Evolutionary conservation across 1,139 yeast species (phyloP).

Genomic region (Debaryomyces psychrophilus): DNA sequence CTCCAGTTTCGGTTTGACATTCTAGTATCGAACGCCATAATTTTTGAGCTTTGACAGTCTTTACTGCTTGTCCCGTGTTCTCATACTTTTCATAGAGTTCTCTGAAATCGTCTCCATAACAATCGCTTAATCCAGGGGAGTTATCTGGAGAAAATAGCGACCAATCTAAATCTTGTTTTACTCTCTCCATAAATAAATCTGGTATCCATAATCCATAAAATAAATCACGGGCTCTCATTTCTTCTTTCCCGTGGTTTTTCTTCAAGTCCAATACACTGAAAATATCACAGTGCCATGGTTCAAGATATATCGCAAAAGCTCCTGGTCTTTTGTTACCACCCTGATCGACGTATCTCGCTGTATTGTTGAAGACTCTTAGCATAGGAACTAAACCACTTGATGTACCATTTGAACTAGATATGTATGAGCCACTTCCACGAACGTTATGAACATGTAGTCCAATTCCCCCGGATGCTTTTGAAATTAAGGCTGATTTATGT

Average conservation of each 20-base stretch:
- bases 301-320: slow-evolving; percentile 85
- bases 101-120: slow-evolving; percentile 81
- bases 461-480: slow-evolving; percentile 91
- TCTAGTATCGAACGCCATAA: slow-evolving; percentile 86
- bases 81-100: slow-evolving; percentile 72
- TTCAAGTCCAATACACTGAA: slow-evolving; percentile 82
- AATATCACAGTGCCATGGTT: slow-evolving; percentile 91
- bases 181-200: slow-evolving; percentile 87
- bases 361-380: slow-evolving; percentile 87
- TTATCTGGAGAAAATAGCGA: slow-evolving; percentile 86
- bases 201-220: slow-evolving; percentile 94
- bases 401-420: slow-evolving; percentile 88
- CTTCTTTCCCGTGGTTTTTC: slow-evolving; percentile 91
- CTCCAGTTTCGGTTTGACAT: slow-evolving; percentile 91
- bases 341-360: slow-evolving; percentile 91
- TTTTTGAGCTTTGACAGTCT: slow-evolving; percentile 80
- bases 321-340: slow-evolving; percentile 96
- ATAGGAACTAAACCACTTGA: slow-evolving; percentile 88
- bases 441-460: slow-evolving; percentile 85
- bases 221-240: slow-evolving; percentile 84
- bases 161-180: slow-evolving; percentile 78
- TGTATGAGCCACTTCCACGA: slow-evolving; percentile 82
- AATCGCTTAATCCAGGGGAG: slow-evolving; percentile 81
- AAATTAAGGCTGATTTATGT: slow-evolving; percentile 82
- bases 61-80: slow-evolving; percentile 68